Conservation (phyloP, 129 eudicot species). For the Escallonia herrerae region DNA sequence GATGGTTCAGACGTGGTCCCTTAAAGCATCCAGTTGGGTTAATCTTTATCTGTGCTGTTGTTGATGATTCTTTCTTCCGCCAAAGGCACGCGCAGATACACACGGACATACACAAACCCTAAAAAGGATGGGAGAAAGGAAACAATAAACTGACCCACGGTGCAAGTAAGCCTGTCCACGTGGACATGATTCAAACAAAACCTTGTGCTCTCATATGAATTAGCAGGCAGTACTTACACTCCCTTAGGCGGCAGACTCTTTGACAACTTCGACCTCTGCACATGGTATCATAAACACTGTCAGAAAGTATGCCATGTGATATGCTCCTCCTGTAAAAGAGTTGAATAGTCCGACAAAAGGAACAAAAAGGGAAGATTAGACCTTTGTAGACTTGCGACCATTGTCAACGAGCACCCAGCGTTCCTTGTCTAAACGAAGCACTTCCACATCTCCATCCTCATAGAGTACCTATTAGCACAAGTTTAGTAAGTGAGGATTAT, state of each 20-base stretch:
- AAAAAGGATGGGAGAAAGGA: not conserved
- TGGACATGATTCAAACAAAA: constrained; percentile 1
- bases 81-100: no score
- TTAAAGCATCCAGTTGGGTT: no score
- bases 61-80: no score
- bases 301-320: constrained; percentile 14
- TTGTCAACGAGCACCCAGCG: constrained; percentile 68
- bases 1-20: no score
- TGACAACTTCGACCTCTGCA: constrained; percentile 43
- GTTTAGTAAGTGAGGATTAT: constrained; percentile 5
- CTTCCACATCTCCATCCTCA: constrained; percentile 91
- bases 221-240: constrained; percentile 38
- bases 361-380: constrained; percentile 14
- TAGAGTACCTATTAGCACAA: constrained; percentile 49
- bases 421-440: constrained; percentile 72
- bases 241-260: constrained; percentile 33
- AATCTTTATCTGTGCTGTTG: no score
- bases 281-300: constrained; percentile 15
- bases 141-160: not conserved
- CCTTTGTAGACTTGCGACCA: constrained; percentile 42
- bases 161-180: not conserved
- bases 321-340: not conserved
- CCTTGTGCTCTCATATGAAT: not conserved
- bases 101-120: no score
- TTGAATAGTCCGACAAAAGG: not conserved